phyloP scores from a whole-genome alignment of 140 eudicot genomes.

The Bidens hawaiensis region DNA sequence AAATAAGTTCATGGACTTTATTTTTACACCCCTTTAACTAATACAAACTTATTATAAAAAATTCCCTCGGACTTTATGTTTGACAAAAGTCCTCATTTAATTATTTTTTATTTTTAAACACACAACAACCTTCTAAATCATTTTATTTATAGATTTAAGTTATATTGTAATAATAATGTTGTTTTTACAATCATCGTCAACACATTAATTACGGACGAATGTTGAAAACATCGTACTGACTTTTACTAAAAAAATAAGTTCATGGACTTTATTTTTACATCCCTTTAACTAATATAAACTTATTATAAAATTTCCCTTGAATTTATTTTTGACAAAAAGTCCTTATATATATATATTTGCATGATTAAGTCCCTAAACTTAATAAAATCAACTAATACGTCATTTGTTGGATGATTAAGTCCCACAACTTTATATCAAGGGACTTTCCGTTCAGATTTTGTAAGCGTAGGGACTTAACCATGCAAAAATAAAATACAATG shows the following conservation, averaged over 20 bases:
- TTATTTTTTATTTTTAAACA: not conserved
- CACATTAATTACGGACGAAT: not conserved
- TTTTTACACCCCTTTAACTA: not conserved
- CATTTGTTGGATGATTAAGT: constrained; percentile 5
- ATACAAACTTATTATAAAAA: too few relatives aligned
- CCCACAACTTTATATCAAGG: not conserved
- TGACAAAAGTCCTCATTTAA: too few relatives aligned
- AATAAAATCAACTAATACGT: too few relatives aligned
- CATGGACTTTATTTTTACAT: not conserved
- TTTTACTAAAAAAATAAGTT: not conserved
- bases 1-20: not conserved
- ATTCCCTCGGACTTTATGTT: too few relatives aligned
- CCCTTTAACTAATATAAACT: not conserved
- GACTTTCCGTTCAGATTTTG: not conserved
- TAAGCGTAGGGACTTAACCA: not conserved
- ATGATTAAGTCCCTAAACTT: too few relatives aligned
- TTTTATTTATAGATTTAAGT: not conserved
- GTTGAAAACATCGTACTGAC: too few relatives aligned
- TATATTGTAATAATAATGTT: not conserved
- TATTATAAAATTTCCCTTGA: too few relatives aligned
- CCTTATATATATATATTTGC: not conserved
- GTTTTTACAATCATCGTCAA: not conserved
- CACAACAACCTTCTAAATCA: not conserved
- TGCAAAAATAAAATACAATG: not conserved
- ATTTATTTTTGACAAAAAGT: not conserved